These are phyloP conservation scores for Apiospora rasikravindrae DNA, from an alignment of 2,329 filamentous ascomycete species.

Conservation along the genomic window DNA sequence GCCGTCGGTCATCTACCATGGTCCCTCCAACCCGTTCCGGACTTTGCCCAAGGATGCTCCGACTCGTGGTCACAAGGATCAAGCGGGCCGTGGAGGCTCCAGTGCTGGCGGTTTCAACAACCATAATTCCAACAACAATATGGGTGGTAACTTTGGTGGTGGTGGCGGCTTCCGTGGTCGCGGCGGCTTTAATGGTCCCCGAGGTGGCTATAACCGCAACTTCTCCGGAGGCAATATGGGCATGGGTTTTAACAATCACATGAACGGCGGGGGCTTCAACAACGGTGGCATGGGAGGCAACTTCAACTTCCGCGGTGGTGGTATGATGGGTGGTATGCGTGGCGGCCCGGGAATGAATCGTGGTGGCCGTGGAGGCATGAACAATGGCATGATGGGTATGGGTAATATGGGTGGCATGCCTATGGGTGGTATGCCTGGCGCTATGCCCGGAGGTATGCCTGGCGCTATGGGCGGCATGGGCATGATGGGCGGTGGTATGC, in stretches of 20 bases:
- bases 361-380: slow-evolving; percentile 39
- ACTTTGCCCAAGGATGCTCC: slow-evolving; percentile 90
- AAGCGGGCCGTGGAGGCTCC: slow-evolving; percentile 56
- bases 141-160: slow-evolving; percentile 33
- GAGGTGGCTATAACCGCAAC: slow-evolving; percentile 40
- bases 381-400: slow-evolving; percentile 36
- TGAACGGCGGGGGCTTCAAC: slow-evolving; percentile 36
- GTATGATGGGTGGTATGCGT: slow-evolving; percentile 41
- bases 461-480: slow-evolving; percentile 26
- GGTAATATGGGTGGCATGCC: slow-evolving; percentile 20
- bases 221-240: slow-evolving; percentile 37
- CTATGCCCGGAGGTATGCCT: slow-evolving; percentile 26
- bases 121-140: slow-evolving; percentile 28
- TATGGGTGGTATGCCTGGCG: slow-evolving; percentile 24
- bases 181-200: slow-evolving; percentile 38
- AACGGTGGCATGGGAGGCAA: slow-evolving; percentile 36
- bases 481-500: slow-evolving; percentile 25
- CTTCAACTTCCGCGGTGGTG: slow-evolving; percentile 36
- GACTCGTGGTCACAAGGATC: slow-evolving; percentile 67
- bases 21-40: slow-evolving; percentile 78
- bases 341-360: slow-evolving; percentile 39
- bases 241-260: slow-evolving; percentile 37
- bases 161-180: slow-evolving; percentile 35
- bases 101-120: slow-evolving; percentile 56
- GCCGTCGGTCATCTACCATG: slow-evolving; percentile 75